Evolutionary conservation across 176 grass and related monocot species (phyloP).

Genomic region (Miscanthus lutarioriparius): DNA sequence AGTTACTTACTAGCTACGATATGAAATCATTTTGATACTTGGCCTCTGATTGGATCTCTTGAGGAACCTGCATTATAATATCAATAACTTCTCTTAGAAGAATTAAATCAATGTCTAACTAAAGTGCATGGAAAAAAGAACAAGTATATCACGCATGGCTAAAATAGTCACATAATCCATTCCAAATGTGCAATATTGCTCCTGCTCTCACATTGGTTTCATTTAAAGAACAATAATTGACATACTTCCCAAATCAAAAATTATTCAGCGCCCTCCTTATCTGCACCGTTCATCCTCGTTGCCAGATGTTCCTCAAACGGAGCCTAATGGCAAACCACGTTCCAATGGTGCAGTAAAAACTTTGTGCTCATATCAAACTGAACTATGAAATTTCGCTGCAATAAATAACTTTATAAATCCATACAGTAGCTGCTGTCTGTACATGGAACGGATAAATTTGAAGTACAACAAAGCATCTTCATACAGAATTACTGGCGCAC

Average conservation of each 20-base stretch:
- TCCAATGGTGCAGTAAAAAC: background rate
- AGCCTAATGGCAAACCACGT: background rate
- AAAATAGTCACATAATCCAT: background rate
- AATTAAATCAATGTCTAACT: background rate
- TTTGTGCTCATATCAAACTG: background rate
- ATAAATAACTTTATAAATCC: background rate
- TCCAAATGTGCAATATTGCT: background rate
- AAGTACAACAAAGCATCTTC: slow-evolving; percentile 9
- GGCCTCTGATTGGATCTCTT: slow-evolving; percentile 63
- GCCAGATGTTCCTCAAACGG: background rate
- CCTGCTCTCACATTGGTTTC: background rate
- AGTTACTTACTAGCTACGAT: slow-evolving; percentile 61
- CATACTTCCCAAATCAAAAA: background rate
- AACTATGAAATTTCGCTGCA: background rate
- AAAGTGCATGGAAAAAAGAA: background rate
- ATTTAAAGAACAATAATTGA: background rate
- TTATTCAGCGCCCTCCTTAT: background rate
- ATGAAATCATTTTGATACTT: slow-evolving; percentile 85
- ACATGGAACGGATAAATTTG: background rate
- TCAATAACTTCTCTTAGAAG: background rate
- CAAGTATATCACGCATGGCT: background rate
- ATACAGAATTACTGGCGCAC: background rate
- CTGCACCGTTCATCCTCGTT: background rate
- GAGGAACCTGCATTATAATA: slow-evolving; percentile 63
- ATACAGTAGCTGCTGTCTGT: background rate